Evolutionary conservation across 139 green algal genomes (phyloP), one percentile per base, ranked within the genome.

Genomic region (Zygnema cylindricum): DNA sequence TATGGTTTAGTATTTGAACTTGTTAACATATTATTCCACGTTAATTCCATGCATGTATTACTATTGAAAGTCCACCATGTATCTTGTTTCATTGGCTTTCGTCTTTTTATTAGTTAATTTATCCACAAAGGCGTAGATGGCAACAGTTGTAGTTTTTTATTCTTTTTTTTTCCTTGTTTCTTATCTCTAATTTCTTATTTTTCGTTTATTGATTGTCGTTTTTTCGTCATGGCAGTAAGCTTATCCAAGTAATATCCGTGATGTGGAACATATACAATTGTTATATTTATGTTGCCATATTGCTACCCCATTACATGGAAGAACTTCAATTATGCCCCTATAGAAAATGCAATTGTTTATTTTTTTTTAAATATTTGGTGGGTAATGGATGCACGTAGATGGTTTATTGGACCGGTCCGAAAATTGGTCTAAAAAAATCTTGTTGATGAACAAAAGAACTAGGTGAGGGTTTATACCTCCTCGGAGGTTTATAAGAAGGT

Each of bases 251-350:
- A 30, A n/a, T 83, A 25, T 40, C 83, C 33, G 69, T 69, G 25
- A 73, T 23, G 73, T 88, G 25, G 69, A 85, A 84, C 22, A 49
- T 71, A 83, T 16, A 88, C 83, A 30, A n/a, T 35, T 73, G 41
- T 23, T 30, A 55, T 84, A n/a, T 88, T 88, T 63, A 49, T 88
- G 21, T 32, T 88, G 0, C 83, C 83, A 2, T 25, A 39, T 23
- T 75, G 7, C 16, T 88, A 63, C 69, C 83, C 83, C 0, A 63
- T 88, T 38, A 82, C 63, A 21, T n/a, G n/a, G 25, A 33, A 30
- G 16, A 88, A 83, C 83, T 82, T 88, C 69, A 88, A 88, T 82
- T 88, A 88, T 49, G 63, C 69, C 1, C 35, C n/a, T 7, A 43
- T 88, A 21, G 83, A n/a, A 35, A 77, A 81, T 21, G 32, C 32